phyloP scores from a whole-genome alignment of 768 basidiomycete genomes.

The Lyophyllum atratum region DNA sequence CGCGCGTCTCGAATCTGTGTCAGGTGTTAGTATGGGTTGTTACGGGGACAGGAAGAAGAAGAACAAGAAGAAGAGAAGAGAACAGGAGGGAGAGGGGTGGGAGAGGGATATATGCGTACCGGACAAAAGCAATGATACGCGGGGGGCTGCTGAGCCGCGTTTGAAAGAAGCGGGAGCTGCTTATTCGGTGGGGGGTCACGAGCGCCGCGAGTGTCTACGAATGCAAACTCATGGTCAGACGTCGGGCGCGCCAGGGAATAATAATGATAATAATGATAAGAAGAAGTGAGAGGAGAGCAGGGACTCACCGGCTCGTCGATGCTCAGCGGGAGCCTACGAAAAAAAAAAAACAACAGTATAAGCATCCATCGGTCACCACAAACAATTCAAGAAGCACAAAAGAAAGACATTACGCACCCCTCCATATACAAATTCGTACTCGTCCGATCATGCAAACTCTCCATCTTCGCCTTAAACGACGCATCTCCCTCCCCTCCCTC shows the following conservation, averaged over 20 bases:
- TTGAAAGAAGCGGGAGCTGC: conserved; percentile 79
- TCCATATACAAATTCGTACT: conserved; percentile 86
- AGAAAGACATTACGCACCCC: conserved; percentile 41
- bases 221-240: background rate
- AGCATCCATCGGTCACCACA: too few relatives aligned
- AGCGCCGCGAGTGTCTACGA: conserved; percentile 61
- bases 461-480: conserved; percentile 81
- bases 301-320: conserved; percentile 62
- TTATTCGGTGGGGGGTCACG: conserved; percentile 70
- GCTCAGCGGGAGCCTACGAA: conserved; percentile 62
- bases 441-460: conserved; percentile 60
- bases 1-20: conserved; percentile 66
- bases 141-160: conserved; percentile 76
- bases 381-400: background rate
- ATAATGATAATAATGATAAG: background rate
- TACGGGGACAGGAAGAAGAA: conserved; percentile 1
- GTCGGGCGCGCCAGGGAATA: background rate
- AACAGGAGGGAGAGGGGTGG: too few relatives aligned
- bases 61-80: background rate
- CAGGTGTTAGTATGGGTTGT: background rate
- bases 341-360: background rate
- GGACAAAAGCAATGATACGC: conserved; percentile 79
- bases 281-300: background rate
- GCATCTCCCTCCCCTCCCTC: conserved; percentile 26
- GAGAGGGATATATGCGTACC: conserved; percentile 53